Evolutionary conservation across 495 filamentous ascomycete genomes (phyloP), one percentile per base, ranked within the genome.

Genomic region (Ascobolus immersus): DNA sequence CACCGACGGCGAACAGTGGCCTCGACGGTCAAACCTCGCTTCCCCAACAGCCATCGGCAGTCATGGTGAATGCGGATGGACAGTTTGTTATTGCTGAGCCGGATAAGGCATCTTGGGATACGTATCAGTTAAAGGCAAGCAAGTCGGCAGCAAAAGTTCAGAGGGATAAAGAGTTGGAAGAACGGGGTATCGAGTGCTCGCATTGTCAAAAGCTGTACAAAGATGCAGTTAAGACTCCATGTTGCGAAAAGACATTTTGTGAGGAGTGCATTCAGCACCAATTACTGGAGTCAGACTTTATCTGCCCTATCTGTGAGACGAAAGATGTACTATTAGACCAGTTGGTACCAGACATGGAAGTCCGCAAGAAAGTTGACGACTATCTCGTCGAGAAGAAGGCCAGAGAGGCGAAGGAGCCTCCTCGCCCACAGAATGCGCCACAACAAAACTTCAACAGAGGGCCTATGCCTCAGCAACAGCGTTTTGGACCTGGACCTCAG

Each of bases 251-350:
- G 63, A 91, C 81, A 51, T 94, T 84, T 65, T 96, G 86, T 68
- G 77, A 80, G 66, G 80, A 94, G 44, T 96, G 86, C 73, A 91
- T 94, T 54, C 81, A 81, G 45, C 89, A 82, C 67, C 73, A 78
- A 46, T 71, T 96, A 58, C 80, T 91, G 57, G 80, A 94, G 60
- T 84, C 73, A 65, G 86, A 96, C 62, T 79, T 96, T 59, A 61
- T 77, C 47, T 96, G 86, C 52, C 89, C 89, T 36, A 72, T 69
- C 33, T 96, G 86, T 60, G 66, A 73, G 50, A 76, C 68, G 27
- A 80, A 90, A 42, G 80, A 77, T 38, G 77, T 93, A 29, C 60
- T 92, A 36, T 73, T 94, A 55, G 89, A 93, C 67, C 71, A 91
- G 55, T 67, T 96, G 34, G 65, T 65, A 46, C 52, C 66, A 37